Evolutionary conservation across 2,329 filamentous ascomycete species (phyloP).

Genomic region (Acrodontium crateriforme): DNA sequence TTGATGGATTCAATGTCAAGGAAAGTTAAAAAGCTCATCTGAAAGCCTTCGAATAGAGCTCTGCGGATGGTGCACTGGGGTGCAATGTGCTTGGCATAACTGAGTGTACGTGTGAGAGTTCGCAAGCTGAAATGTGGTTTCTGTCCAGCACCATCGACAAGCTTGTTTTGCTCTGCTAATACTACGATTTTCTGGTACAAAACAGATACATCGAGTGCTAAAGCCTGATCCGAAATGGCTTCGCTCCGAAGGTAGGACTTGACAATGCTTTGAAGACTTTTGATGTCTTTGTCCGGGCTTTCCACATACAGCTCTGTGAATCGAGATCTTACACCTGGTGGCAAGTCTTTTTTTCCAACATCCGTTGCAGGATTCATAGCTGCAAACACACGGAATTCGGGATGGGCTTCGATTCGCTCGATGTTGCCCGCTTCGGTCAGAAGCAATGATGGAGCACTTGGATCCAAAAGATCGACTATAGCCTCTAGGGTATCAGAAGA

Average conservation of each 20-base stretch:
- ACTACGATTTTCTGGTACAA: conserved; percentile 81
- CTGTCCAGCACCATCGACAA: conserved; percentile 92
- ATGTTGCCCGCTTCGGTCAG: conserved; percentile 90
- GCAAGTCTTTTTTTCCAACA: conserved; percentile 87
- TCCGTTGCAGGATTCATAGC: conserved; percentile 99
- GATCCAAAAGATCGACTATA: conserved; percentile 74
- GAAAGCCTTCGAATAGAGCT: conserved; percentile 86
- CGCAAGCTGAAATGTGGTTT: conserved; percentile 94
- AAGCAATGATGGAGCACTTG: conserved; percentile 64
- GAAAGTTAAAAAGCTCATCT: conserved; percentile 93
- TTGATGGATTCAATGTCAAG: conserved; percentile 71
- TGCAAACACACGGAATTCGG: conserved; percentile 88
- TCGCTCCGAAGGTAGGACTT: conserved; percentile 66
- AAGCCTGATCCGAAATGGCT: conserved; percentile 56
- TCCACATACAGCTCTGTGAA: conserved; percentile 95
- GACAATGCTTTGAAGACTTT: conserved; percentile 78
- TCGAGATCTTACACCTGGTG: conserved; percentile 71
- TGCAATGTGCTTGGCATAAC: conserved; percentile 74
- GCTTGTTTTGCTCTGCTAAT: conserved; percentile 62
- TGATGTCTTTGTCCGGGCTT: conserved; percentile 73
- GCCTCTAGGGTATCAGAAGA: conserved; percentile 90
- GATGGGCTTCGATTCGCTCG: conserved; percentile 76
- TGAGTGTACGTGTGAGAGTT: conserved; percentile 78
- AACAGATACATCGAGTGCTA: conserved; percentile 66
- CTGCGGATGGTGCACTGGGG: conserved; percentile 73